These are phyloP conservation scores for Camelina laxa DNA, from an alignment of 345 rosid species.

Conservation along the genomic window DNA sequence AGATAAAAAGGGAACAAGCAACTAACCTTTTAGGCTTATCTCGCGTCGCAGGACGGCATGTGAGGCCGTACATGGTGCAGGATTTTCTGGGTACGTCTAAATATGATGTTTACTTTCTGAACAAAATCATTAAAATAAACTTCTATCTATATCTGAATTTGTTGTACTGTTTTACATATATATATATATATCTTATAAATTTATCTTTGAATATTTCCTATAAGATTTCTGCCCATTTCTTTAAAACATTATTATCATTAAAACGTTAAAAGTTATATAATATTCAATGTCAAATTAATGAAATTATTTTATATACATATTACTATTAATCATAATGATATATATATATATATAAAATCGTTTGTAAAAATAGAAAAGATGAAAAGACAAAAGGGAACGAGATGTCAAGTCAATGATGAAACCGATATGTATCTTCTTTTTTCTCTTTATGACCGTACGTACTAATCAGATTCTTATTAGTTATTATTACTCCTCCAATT, in stretches of 20 bases:
- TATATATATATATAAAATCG: neutral
- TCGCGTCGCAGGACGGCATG: conserved; percentile 36
- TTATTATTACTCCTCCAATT: neutral
- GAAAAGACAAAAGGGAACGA: conserved; percentile 10
- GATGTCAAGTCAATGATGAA: conserved; percentile 14
- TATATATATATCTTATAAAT: neutral
- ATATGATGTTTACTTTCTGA: conserved; percentile 26
- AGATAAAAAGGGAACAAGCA: conserved; percentile 26
- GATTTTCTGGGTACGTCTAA: conserved; percentile 41
- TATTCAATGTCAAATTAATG: neutral
- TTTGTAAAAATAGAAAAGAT: neutral
- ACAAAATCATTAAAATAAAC: conserved; percentile 8
- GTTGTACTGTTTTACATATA: conserved; percentile 14
- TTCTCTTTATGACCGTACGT: conserved; percentile 19
- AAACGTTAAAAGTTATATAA: too few species aligned
- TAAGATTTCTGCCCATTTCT: neutral
- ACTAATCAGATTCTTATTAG: conserved; percentile 3
- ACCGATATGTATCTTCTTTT: conserved; percentile 5
- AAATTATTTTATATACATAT: too few species aligned
- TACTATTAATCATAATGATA: neutral
- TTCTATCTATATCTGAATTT: conserved; percentile 21
- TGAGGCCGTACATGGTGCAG: conserved; percentile 49
- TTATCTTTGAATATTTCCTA: neutral
- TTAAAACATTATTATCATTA: neutral
- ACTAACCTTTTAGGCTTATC: conserved; percentile 32